Conservation (phyloP, 225 moss, liverwort and hornwort species). For the Physcomitrium patens region DNA sequence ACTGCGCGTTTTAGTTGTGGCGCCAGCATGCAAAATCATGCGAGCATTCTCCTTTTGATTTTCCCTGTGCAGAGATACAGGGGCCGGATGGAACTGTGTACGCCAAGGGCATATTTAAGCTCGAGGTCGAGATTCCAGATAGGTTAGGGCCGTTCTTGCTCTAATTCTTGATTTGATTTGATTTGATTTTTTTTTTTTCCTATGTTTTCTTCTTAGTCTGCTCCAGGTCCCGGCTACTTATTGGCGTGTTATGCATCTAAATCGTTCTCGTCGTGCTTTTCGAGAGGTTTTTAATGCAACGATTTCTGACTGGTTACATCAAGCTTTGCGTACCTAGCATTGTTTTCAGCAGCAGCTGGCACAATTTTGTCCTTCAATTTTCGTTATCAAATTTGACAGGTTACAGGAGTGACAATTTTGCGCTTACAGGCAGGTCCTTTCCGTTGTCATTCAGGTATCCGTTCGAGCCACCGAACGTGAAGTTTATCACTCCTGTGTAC, state of each 20-base stretch:
- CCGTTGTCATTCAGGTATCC: constrained; percentile 69
- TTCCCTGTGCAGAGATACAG: constrained; percentile 69
- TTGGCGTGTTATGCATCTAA: too few relatives aligned
- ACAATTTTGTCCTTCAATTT: not conserved
- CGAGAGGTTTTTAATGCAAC: too few relatives aligned
- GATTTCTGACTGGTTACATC: too few relatives aligned
- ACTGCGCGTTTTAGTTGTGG: not conserved
- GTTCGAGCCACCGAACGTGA: constrained; percentile 87
- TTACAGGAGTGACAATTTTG: not conserved
- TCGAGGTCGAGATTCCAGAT: constrained; percentile 77
- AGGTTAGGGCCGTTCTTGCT: constrained; percentile 40
- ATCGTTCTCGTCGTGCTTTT: too few relatives aligned
- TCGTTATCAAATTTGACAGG: not conserved
- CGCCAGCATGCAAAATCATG: not conserved
- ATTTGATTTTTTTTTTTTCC: not conserved
- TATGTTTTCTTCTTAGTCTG: not conserved
- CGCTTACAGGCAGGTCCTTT: constrained; percentile 1
- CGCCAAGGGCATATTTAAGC: constrained; percentile 74
- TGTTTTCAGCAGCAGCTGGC: too few relatives aligned
- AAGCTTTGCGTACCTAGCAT: too few relatives aligned
- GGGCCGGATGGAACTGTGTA: constrained; percentile 85
- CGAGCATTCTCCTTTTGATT: constrained; percentile 1
- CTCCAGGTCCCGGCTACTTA: too few relatives aligned
- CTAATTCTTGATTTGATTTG: constrained; percentile 18
- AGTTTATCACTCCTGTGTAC: constrained; percentile 82